Percentiles rank a stretch among this genome's conserved stretches.
Evolutionary conservation across 1,284 basidiomycete species (phyloP).

Genomic region (Rhodofomes roseus): DNA sequence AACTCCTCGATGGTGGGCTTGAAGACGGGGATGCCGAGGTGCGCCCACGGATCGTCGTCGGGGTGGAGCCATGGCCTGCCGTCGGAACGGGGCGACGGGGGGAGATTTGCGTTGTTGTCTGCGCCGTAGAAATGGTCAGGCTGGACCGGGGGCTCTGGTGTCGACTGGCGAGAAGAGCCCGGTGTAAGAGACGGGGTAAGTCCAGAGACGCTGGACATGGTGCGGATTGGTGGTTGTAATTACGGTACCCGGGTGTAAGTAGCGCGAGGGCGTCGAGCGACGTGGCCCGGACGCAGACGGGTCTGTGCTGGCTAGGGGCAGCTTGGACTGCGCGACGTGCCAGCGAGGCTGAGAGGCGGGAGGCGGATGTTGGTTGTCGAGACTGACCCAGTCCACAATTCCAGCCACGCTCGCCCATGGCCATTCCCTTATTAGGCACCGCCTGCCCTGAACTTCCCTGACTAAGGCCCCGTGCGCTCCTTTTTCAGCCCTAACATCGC

Average conservation of each 20-base stretch:
- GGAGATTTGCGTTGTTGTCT: conserved; percentile 46
- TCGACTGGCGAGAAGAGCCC: conserved; percentile 42
- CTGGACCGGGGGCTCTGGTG: conserved; percentile 50
- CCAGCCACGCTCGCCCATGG: conserved; percentile 5
- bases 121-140: conserved; percentile 80
- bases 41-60: conserved; percentile 78
- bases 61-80: conserved; percentile 69
- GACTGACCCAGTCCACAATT: conserved; percentile 8
- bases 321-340: neutral
- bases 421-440: conserved; percentile 3
- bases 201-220: conserved; percentile 23
- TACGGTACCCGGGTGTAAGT: neutral
- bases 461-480: neutral
- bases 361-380: conserved; percentile 9
- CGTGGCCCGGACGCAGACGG: neutral
- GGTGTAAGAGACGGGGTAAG: conserved; percentile 47
- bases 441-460: conserved; percentile 7
- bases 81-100: conserved; percentile 55
- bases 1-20: conserved; percentile 89
- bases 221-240: neutral
- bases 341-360: neutral
- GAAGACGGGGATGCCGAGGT: conserved; percentile 92
- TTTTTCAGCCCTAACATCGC: neutral
- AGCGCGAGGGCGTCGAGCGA: neutral
- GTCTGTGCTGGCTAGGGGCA: neutral